Conservation (phyloP, 1,139 yeast species). For the Arxiozyma slooffiae region DNA sequence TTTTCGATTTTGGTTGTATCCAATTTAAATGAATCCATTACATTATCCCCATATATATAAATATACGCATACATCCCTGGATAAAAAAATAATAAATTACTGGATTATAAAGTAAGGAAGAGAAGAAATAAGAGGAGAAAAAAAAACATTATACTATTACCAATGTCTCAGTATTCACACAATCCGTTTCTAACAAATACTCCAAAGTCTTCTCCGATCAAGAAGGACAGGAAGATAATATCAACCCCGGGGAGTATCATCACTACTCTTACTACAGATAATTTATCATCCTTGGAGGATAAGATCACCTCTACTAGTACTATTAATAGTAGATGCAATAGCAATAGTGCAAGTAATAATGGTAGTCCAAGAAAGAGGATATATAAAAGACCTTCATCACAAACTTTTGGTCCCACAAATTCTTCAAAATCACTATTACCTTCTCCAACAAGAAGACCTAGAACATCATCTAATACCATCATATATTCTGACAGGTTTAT, state of each 20-base stretch:
- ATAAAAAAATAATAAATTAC: neutral
- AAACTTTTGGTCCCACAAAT: neutral
- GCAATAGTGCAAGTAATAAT: neutral
- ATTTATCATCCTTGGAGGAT: neutral
- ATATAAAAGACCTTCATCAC: conserved; percentile 18
- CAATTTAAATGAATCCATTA: no score
- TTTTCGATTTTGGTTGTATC: neutral
- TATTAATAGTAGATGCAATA: conserved; percentile 11
- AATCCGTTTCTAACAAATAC: conserved; percentile 5
- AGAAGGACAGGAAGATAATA: neutral
- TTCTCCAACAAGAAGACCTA: conserved; percentile 27
- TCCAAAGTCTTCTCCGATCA: conserved; percentile 3
- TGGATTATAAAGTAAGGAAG: neutral
- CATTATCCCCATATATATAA: neutral
- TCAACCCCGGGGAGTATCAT: conserved; percentile 11
- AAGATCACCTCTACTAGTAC: conserved; percentile 20
- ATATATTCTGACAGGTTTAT: conserved; percentile 72
- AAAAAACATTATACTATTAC: neutral
- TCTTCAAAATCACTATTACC: conserved; percentile 15
- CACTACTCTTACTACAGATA: conserved; percentile 24
- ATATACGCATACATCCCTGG: neutral
- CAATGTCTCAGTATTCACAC: neutral
- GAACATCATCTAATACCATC: conserved; percentile 16
- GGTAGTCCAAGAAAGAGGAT: conserved; percentile 8
- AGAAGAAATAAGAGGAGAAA: neutral